Percentiles rank a stretch among this genome's conserved stretches.
phyloP scores from a whole-genome alignment of 1,139 yeast species.

The Yamadazyma epiphylla region DNA sequence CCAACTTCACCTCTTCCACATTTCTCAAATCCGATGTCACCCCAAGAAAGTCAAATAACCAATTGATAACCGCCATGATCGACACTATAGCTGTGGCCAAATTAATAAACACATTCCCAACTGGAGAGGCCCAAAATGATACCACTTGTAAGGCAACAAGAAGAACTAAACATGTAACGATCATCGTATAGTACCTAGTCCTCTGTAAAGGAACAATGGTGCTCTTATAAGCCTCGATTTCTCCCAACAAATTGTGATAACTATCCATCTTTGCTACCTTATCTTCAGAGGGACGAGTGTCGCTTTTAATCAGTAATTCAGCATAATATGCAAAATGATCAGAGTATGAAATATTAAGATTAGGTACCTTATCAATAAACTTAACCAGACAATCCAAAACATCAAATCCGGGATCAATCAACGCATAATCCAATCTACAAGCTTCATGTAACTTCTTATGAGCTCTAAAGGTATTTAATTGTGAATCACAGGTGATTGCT shows the following conservation, averaged over 20 bases:
- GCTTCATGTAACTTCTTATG: conserved; percentile 65
- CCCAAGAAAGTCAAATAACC: conserved; percentile 73
- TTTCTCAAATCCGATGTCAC: conserved; percentile 79
- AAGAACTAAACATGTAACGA: background rate
- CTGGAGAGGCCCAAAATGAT: background rate
- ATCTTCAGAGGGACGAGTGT: conserved; percentile 2
- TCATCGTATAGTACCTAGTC: conserved; percentile 24
- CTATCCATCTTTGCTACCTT: background rate
- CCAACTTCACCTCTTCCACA: conserved; percentile 61
- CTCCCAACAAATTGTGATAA: conserved; percentile 12
- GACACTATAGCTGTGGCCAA: background rate
- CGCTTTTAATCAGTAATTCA: conserved; percentile 26
- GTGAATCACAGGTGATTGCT: conserved; percentile 89
- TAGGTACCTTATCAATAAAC: conserved; percentile 66
- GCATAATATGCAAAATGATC: conserved; percentile 92
- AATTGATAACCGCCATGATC: conserved; percentile 48
- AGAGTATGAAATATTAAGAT: conserved; percentile 65
- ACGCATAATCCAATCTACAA: conserved; percentile 85
- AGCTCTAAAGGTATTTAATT: conserved; percentile 82
- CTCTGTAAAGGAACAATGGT: conserved; percentile 59
- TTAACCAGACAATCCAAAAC: conserved; percentile 63
- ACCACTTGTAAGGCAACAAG: background rate
- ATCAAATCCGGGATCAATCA: conserved; percentile 56
- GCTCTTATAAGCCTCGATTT: conserved; percentile 52
- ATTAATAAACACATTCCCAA: too few relatives aligned